A percentile compares a stretch with the other conserved stretches of the same genome.
These are phyloP conservation scores for Ascochyta lentis DNA, from an alignment of 2,329 filamentous ascomycete genomes.

Conservation along the genomic window DNA sequence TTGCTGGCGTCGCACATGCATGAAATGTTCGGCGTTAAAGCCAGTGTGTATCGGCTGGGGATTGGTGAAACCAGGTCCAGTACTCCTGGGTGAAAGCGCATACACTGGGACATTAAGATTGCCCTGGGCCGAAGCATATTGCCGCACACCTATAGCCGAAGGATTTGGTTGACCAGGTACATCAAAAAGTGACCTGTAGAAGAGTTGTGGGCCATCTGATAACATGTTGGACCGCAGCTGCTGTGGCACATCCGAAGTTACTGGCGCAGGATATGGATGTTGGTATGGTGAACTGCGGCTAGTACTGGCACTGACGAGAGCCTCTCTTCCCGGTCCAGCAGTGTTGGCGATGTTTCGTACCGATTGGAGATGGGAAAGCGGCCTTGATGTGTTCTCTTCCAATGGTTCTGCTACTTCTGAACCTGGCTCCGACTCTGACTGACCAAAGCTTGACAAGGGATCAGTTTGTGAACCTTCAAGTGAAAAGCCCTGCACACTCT, in stretches of 20 bases:
- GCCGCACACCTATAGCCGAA: not conserved
- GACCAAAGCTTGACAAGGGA: no score
- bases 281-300: not conserved
- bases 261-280: not conserved
- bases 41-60: not conserved
- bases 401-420: no score
- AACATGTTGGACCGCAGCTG: not conserved
- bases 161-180: not conserved
- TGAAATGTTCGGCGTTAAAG: constrained; percentile 1
- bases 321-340: no score
- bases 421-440: no score
- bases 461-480: no score
- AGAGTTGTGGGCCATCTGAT: not conserved
- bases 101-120: not conserved
- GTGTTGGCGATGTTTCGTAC: no score
- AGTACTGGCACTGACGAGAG: no score
- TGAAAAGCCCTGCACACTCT: no score
- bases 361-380: no score
- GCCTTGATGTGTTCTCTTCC: no score
- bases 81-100: not conserved
- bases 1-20: constrained; percentile 6
- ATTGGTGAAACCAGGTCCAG: not conserved
- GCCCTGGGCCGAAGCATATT: not conserved
- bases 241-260: not conserved
- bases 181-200: not conserved